Evolutionary conservation across 805 yeast genomes (phyloP).

Genomic region (Candida railenensis): DNA sequence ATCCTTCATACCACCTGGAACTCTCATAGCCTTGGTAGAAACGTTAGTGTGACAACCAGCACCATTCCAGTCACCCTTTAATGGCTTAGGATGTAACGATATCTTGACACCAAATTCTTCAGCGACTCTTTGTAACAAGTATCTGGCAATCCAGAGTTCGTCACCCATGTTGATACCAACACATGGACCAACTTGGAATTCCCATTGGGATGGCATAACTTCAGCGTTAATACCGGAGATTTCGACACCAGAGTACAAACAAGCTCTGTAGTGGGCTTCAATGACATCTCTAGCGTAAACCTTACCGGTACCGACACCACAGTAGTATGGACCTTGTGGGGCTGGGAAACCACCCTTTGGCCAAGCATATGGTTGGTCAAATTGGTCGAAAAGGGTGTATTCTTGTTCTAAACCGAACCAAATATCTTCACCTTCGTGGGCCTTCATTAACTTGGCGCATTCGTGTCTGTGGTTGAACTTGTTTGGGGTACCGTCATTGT

Average conservation of each 20-base stretch:
- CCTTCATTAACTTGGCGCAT: conserved; percentile 91
- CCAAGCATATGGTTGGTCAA: conserved; percentile 93
- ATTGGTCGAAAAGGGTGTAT: conserved; percentile 92
- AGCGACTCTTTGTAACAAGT: conserved; percentile 88
- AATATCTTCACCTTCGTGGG: conserved; percentile 77
- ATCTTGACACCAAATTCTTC: conserved; percentile 99
- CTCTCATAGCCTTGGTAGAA: conserved; percentile 88
- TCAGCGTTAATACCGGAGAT: conserved; percentile 98
- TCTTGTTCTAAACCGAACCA: conserved; percentile 99
- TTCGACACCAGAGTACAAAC: conserved; percentile 86
- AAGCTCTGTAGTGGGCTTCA: conserved; percentile 99
- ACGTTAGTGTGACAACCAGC: conserved; percentile 99
- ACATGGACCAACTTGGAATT: conserved; percentile 99
- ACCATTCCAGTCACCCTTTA: conserved; percentile 99
- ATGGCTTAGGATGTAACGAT: conserved; percentile 98
- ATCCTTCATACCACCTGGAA: conserved; percentile 91
- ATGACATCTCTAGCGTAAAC: conserved; percentile 97
- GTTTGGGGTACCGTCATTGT: conserved; percentile 99
- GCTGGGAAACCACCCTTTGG: conserved; percentile 99
- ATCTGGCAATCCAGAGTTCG: conserved; percentile 94
- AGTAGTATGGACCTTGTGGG: conserved; percentile 99
- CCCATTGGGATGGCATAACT: conserved; percentile 99
- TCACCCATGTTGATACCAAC: conserved; percentile 96
- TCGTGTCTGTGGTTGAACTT: conserved; percentile 97
- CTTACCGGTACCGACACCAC: conserved; percentile 99